Evolutionary conservation across 352 stramenopile species (phyloP).

Genomic region (Globisporangium irregulare): DNA sequence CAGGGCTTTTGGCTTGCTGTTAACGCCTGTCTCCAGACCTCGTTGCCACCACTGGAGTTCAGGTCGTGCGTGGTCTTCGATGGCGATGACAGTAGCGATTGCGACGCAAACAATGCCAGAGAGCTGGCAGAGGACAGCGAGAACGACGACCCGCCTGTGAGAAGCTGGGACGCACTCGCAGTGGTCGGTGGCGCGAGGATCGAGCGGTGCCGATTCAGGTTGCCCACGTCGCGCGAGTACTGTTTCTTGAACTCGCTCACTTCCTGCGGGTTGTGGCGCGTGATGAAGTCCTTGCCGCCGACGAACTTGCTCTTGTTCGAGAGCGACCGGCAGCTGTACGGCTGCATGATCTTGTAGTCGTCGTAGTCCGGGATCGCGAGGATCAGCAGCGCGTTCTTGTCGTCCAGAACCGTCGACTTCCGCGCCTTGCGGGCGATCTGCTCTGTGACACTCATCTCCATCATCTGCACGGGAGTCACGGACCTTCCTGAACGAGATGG

Average conservation of each 20-base stretch:
- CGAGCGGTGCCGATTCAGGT: conserved; percentile 59
- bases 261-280: conserved; percentile 67
- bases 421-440: conserved; percentile 62
- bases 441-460: conserved; percentile 65
- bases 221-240: conserved; percentile 67
- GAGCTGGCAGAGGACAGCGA: conserved; percentile 19
- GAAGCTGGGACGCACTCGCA: conserved; percentile 16
- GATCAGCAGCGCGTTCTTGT: conserved; percentile 66
- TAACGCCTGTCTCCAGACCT: conserved; percentile 47
- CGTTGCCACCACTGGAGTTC: conserved; percentile 11
- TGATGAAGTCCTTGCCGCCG: conserved; percentile 65
- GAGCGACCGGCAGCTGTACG: conserved; percentile 68
- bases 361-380: conserved; percentile 77
- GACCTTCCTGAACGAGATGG: conserved; percentile 24
- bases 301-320: conserved; percentile 64
- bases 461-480: conserved; percentile 23
- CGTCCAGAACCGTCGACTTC: conserved; percentile 68
- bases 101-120: conserved; percentile 26
- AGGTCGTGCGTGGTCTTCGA: conserved; percentile 16
- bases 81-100: conserved; percentile 12
- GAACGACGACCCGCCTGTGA: conserved; percentile 9
- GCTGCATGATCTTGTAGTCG: conserved; percentile 73
- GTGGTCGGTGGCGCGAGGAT: conserved; percentile 46
- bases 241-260: conserved; percentile 76
- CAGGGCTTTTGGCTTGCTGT: conserved; percentile 53